Base-by-base conservation (phyloP, 106 monocot genomes). In the Apostasia ramifera region DNA sequence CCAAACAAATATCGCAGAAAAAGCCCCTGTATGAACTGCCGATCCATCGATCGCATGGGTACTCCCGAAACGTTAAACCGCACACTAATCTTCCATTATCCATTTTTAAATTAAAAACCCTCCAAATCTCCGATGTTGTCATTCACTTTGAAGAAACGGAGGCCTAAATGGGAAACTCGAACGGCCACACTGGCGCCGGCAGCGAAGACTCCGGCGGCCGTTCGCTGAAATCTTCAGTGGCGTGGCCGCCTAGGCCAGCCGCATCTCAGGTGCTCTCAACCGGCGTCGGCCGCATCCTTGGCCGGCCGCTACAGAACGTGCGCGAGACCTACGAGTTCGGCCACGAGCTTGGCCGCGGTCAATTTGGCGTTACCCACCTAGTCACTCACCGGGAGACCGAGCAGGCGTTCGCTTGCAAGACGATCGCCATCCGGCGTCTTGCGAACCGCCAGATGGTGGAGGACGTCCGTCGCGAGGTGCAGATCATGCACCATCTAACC, bases 401-500 rank as follows among this genome's bases (percentile, higher is more conserved):
- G 8, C n/a, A 69, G 50, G 13, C 39, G 3, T 66, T 75, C 53
- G 80, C 80, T 44, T 80, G 80, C 71, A 80, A 80, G 66, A 42
- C 75, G 10, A 80, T 80, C 70, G 38, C 74, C 3, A 13, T 50
- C 3, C 62, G 71, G 42, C 62, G 66, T 54, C 75, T 80, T 57
- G 3, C 59, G 59, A 41, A 41, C 50, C 49, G 53, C 38, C 49
- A 61, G 12, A 75, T 65, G 46, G 37, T 66, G 52, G 74, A 68
- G 57, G 74, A 70, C 65, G 80, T 80, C 53, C 80, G 80, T 8
- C 80, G 80, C 4, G 80, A 80, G 71, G 66, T 80, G 55, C 75
- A 80, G 65, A 80, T 80, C 70, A 80, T 80, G 80, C 80, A 74
- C 57, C 80, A 80, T 57, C 71, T 80, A 40, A 74, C 80, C 11